These are phyloP conservation scores for Sergeia podlipaevii DNA, from an alignment of 208 protist genomes.

Conservation along the genomic window DNA sequence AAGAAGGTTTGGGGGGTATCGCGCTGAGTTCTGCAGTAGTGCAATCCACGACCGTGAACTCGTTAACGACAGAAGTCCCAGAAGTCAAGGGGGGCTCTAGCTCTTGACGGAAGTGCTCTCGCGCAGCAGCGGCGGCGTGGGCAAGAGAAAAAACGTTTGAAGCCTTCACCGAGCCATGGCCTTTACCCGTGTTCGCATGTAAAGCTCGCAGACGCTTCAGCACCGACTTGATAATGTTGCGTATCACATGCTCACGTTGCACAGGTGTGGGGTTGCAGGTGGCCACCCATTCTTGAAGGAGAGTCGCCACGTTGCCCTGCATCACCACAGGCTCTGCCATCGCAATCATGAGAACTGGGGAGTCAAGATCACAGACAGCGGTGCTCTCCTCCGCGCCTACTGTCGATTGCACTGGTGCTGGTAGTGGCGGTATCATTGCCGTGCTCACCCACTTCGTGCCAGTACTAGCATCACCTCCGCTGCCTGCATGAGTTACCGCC, in stretches of 20 bases:
- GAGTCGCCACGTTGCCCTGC: constrained; percentile 46
- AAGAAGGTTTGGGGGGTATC: no score
- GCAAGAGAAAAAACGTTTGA: constrained; percentile 65
- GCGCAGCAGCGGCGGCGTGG: constrained; percentile 30
- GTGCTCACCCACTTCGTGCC: no score
- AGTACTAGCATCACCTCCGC: no score
- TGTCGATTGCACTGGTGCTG: no score
- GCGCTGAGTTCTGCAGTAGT: no score
- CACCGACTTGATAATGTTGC: constrained; percentile 54
- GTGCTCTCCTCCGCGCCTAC: no score
- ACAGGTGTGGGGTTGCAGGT: constrained; percentile 21
- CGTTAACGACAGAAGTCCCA: no score
- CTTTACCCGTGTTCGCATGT: constrained; percentile 38
- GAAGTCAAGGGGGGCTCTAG: not conserved
- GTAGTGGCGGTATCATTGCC: no score
- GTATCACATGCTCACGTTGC: constrained; percentile 56
- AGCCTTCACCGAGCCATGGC: constrained; percentile 63
- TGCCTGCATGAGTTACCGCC: no score
- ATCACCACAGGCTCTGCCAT: constrained; percentile 46
- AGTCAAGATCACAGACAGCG: no score
- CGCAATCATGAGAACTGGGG: constrained; percentile 23
- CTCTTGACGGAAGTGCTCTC: not conserved
- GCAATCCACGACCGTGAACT: no score
- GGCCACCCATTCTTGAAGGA: constrained; percentile 35
- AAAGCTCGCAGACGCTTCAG: constrained; percentile 46